Percentiles rank a stretch among this genome's conserved stretches.
These are phyloP conservation scores for Kuraishia ogatae DNA, from an alignment of 805 yeast genomes.

Conservation along the genomic window DNA sequence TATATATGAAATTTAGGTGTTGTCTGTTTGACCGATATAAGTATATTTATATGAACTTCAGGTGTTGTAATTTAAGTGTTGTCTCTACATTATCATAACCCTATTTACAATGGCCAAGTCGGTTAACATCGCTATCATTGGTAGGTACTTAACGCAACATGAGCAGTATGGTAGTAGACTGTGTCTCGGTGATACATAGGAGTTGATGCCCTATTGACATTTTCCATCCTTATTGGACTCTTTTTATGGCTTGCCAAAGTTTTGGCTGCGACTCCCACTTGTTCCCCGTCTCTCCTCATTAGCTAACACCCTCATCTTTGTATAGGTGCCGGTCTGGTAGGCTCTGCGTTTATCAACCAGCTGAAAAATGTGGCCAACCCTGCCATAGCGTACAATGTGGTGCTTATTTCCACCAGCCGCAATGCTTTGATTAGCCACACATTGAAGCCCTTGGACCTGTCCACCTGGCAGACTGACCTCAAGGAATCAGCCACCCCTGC, in stretches of 20 bases:
- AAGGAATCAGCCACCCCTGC: slow-evolving; percentile 37
- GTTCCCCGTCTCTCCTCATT: background rate
- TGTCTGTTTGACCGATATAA: no score
- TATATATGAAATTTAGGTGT: no score
- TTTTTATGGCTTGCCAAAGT: no score
- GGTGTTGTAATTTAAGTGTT: no score
- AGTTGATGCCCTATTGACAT: no score
- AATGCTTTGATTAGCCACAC: slow-evolving; percentile 62
- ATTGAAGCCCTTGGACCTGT: slow-evolving; percentile 61
- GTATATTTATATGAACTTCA: no score
- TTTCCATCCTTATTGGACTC: no score
- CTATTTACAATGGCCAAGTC: slow-evolving; percentile 36
- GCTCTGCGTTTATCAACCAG: slow-evolving; percentile 84
- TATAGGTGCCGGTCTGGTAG: slow-evolving; percentile 87
- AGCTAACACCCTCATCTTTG: slow-evolving; percentile 5
- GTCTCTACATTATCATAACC: no score
- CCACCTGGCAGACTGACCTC: slow-evolving; percentile 45
- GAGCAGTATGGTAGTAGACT: no score
- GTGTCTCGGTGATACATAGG: no score
- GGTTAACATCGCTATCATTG: slow-evolving; percentile 66
- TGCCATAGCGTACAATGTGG: slow-evolving; percentile 61
- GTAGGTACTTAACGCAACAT: slow-evolving; percentile 21
- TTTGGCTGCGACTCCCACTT: no score
- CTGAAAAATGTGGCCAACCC: slow-evolving; percentile 43
- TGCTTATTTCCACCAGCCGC: slow-evolving; percentile 68